A percentile compares a stretch with the other conserved stretches of the same genome.
Conservation (phyloP, 352 stramenopile genomes). For the Phytophthora podocarpi region DNA sequence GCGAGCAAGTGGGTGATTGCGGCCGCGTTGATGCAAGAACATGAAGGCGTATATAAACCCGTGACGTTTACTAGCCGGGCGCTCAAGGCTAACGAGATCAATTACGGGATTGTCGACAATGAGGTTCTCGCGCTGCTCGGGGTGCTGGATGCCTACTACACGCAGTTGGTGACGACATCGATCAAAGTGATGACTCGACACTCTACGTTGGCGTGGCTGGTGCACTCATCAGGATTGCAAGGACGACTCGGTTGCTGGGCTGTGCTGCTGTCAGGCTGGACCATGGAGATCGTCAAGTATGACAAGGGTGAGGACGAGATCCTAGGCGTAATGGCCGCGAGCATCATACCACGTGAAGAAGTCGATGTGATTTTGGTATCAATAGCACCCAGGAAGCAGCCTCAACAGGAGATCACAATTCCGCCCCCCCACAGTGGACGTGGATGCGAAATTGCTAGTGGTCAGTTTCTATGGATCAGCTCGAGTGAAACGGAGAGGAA, state of each 20-base stretch:
- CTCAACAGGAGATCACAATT: background rate
- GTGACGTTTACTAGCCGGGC: background rate
- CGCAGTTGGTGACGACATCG: background rate
- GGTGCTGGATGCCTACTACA: constrained; percentile 3
- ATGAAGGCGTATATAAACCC: background rate
- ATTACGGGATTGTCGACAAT: background rate
- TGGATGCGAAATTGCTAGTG: background rate
- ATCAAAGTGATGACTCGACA: background rate
- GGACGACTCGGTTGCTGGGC: background rate
- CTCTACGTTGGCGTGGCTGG: constrained; percentile 1
- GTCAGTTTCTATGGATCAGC: constrained; percentile 6
- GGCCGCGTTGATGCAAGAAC: background rate
- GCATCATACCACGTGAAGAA: background rate
- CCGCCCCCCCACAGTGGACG: background rate
- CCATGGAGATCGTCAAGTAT: background rate
- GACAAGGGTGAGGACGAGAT: background rate
- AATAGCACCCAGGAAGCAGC: background rate
- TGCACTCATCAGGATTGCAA: background rate
- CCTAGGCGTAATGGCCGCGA: background rate
- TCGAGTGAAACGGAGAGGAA: background rate
- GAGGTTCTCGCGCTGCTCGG: constrained; percentile 4
- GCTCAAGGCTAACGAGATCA: background rate
- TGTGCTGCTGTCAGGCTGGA: background rate
- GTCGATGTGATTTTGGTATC: background rate
- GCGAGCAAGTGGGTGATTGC: background rate